phyloP scores from a whole-genome alignment of 495 filamentous ascomycete species.

The Thermothielavioides terrestris region DNA sequence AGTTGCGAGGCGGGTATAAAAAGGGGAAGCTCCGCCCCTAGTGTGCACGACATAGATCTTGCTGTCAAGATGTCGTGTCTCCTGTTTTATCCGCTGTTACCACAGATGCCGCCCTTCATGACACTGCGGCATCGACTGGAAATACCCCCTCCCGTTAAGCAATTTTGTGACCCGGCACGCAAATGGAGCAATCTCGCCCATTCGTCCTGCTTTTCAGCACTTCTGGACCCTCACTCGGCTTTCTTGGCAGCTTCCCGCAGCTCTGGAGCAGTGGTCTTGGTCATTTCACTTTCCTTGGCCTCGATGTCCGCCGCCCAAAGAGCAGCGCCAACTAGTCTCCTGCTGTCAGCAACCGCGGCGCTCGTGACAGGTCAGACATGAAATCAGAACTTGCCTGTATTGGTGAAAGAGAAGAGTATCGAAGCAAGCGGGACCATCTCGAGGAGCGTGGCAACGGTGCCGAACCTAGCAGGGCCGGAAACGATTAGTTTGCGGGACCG shows the following conservation, averaged over 20 bases:
- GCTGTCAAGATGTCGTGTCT: conserved; percentile 27
- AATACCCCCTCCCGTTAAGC: too few species aligned
- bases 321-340: conserved; percentile 62
- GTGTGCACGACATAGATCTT: conserved; percentile 12
- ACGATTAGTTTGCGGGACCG: conserved; percentile 2
- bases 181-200: conserved; percentile 19
- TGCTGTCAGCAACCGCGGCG: conserved; percentile 14
- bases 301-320: conserved; percentile 93
- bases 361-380: background rate
- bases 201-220: conserved; percentile 16
- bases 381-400: conserved; percentile 47
- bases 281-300: conserved; percentile 42
- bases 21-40: background rate
- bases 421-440: conserved; percentile 80
- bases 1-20: background rate
- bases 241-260: conserved; percentile 49
- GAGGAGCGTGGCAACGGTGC: conserved; percentile 62
- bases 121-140: too few species aligned
- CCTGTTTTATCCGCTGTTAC: conserved; percentile 14
- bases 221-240: conserved; percentile 37
- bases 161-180: too few species aligned
- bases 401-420: conserved; percentile 82
- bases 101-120: conserved; percentile 1
- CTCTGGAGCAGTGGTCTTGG: conserved; percentile 42
- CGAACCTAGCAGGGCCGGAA: conserved; percentile 55